phyloP scores from a whole-genome alignment of 169 alveolate species.

The Theileria annulata region DNA sequence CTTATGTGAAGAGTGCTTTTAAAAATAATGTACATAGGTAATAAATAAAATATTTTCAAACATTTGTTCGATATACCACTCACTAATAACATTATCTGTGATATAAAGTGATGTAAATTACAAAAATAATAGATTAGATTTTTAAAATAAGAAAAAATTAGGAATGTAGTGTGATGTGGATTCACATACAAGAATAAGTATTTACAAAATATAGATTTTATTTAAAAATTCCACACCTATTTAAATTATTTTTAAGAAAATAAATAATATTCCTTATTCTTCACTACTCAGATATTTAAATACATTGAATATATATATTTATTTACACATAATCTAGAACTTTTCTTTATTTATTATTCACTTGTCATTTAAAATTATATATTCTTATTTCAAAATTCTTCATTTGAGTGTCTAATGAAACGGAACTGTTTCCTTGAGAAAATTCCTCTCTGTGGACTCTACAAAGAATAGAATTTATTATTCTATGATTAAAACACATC shows the following conservation, averaged over 20 bases:
- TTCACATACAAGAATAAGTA: neutral
- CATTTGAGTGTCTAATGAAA: too few species aligned
- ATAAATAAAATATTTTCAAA: conserved; percentile 6
- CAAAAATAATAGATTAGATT: neutral
- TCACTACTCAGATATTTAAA: neutral
- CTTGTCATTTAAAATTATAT: too few species aligned
- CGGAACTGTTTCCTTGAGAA: neutral
- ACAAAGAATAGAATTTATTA: neutral
- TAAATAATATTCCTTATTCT: neutral
- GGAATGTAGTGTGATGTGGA: conserved; percentile 16
- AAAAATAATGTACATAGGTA: neutral
- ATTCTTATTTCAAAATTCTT: too few species aligned
- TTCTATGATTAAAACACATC: neutral
- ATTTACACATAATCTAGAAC: too few species aligned
- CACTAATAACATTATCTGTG: neutral
- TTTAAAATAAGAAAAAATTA: neutral
- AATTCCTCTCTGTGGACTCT: neutral
- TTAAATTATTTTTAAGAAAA: neutral
- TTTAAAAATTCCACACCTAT: neutral
- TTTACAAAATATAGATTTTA: neutral
- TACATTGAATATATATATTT: neutral
- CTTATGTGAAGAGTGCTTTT: neutral
- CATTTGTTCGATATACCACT: neutral
- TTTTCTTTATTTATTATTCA: too few species aligned
- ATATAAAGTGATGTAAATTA: neutral